These are phyloP conservation scores for Trypanosoma avium DNA, from an alignment of 208 protist genomes.

Conservation along the genomic window DNA sequence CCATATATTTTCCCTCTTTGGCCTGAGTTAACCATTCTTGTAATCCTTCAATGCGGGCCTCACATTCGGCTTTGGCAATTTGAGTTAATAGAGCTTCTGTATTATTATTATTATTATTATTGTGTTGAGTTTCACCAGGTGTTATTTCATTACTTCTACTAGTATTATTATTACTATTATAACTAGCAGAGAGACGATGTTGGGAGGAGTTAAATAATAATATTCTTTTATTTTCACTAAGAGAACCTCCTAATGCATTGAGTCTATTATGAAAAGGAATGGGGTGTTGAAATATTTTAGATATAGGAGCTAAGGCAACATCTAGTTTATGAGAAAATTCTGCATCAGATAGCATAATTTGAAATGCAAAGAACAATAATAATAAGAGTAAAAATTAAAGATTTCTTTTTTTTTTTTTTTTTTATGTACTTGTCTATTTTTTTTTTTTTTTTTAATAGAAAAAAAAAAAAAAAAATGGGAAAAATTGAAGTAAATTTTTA, in stretches of 20 bases:
- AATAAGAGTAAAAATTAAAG: constrained; percentile 3
- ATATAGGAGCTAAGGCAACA: constrained; percentile 43
- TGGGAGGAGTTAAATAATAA: neutral
- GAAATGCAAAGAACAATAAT: neutral
- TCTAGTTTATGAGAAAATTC: constrained; percentile 41
- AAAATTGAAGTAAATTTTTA: too few species aligned
- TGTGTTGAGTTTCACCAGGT: neutral
- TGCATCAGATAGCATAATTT: constrained; percentile 24
- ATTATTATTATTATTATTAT: neutral
- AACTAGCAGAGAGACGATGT: neutral
- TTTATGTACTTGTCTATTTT: neutral
- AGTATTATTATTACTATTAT: neutral
- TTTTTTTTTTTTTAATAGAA: neutral
- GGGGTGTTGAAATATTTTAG: constrained; percentile 48
- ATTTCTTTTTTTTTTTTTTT: neutral
- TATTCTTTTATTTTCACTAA: too few species aligned
- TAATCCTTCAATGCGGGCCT: constrained; percentile 46
- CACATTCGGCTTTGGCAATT: constrained; percentile 35
- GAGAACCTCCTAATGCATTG: neutral
- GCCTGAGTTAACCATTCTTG: constrained; percentile 45
- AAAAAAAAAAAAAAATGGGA: neutral
- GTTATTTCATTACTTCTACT: neutral
- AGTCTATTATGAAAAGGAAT: constrained; percentile 34
- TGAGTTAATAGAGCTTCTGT: constrained; percentile 16
- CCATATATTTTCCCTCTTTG: constrained; percentile 35